Percentiles rank a stretch among this genome's conserved stretches.
These are phyloP conservation scores for Monilinia aucupariae DNA, from an alignment of 2,329 filamentous ascomycete genomes.

Conservation along the genomic window DNA sequence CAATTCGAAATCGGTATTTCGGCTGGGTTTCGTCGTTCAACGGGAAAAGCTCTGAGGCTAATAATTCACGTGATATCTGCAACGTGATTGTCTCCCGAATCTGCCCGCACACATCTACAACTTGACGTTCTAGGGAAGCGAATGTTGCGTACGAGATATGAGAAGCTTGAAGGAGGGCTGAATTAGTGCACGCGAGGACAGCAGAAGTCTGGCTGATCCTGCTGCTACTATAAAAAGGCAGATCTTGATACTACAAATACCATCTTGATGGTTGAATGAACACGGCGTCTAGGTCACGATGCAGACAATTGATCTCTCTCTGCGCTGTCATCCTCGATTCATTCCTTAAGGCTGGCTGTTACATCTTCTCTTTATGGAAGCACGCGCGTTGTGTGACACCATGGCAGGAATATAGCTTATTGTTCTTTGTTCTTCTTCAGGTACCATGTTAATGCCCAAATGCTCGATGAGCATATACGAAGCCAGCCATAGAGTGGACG, in stretches of 20 bases:
- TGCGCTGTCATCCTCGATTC: not conserved
- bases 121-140: not conserved
- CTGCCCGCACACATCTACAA: not conserved
- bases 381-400: not conserved
- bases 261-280: not conserved
- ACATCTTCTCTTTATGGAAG: not conserved
- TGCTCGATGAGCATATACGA: not conserved
- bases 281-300: not conserved
- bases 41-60: slow-evolving; percentile 18
- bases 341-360: not conserved
- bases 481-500: not conserved
- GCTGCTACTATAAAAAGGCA: not conserved
- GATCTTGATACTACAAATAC: not conserved
- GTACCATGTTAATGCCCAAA: not conserved
- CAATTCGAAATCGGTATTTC: slow-evolving; percentile 15
- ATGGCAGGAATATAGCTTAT: not conserved
- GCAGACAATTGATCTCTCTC: not conserved
- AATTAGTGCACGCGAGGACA: not conserved
- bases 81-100: not conserved
- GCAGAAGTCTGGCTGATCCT: slow-evolving; percentile 8
- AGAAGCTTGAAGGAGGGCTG: not conserved
- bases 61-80: not conserved
- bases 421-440: not conserved
- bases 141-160: not conserved
- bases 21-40: slow-evolving; percentile 17